Evolutionary conservation across 1,284 basidiomycete species (phyloP), one percentile per base, ranked within the genome.

Genomic region (Apiotrichum montevideense): DNA sequence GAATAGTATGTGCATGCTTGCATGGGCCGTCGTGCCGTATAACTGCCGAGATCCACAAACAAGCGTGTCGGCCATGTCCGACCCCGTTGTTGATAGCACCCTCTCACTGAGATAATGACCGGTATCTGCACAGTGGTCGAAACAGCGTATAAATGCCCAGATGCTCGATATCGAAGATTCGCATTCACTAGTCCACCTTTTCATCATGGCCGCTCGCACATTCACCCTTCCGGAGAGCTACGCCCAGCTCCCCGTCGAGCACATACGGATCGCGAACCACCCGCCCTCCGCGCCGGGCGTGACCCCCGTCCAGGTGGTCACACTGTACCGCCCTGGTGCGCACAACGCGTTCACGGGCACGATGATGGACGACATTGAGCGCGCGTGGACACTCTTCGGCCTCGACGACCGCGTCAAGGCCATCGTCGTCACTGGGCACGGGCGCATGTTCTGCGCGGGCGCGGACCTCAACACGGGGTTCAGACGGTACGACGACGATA

Each of bases 401-500:
- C 45, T 42, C 41, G 60, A 61, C 49, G 60, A 61, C 54, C 51
- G 60, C 40, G 60, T 61, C 47, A 61, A 61, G 56, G 47, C 9
- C 48, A 58, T 61, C 33, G 49, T 61, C 11, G 15, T 58, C 13
- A 56, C 60, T 0, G 60, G 60, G 21, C 51, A 55, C 33, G 60
- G 56, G n/a, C 43, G 48, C 45, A 61, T 61, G 54, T 61, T 58
- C 56, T 61, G 60, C n/a, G 60, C 60, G 3, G 60, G 60, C 37
- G 60, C 60, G 0, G 60, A 61, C 54, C 56, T 61, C n/a, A 10
- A 54, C 37, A 45, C n/a, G 4, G 60, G 51, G 6, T 61, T 61
- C 60, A 35, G 39, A 42, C 52, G 52, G 40, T 4, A n/a, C 11
- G 44, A 33, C 15, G 54, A 51, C 32, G 40, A 47, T 46, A 35